Conservation (phyloP, 495 filamentous ascomycete genomes). For the Penicillium odoratum region DNA sequence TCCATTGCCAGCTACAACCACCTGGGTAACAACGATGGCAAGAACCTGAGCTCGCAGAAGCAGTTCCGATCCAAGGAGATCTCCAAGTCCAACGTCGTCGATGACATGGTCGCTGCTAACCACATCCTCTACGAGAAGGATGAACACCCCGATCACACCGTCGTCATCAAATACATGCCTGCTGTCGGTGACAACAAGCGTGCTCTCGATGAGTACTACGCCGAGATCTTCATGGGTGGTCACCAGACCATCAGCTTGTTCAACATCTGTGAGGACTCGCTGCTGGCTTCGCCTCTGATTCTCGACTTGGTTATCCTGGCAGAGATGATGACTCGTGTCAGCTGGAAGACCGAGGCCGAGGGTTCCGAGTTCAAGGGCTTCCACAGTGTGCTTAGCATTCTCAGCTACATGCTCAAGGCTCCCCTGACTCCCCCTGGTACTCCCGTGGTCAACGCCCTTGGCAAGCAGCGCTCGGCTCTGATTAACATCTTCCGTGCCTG, state of each 20-base stretch:
- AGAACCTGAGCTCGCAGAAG: slow-evolving; percentile 94
- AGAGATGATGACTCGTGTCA: slow-evolving; percentile 98
- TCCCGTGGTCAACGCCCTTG: slow-evolving; percentile 92
- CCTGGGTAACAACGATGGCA: slow-evolving; percentile 98
- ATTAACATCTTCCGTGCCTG: slow-evolving; percentile 99
- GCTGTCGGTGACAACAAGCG: slow-evolving; percentile 99
- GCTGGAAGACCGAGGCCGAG: slow-evolving; percentile 70
- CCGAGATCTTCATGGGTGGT: slow-evolving; percentile 98
- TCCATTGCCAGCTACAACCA: slow-evolving; percentile 99
- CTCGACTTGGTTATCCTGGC: slow-evolving; percentile 90
- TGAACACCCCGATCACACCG: slow-evolving; percentile 86
- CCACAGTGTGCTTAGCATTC: slow-evolving; percentile 95
- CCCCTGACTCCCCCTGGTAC: slow-evolving; percentile 94
- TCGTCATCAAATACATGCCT: slow-evolving; percentile 99
- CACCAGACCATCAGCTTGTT: slow-evolving; percentile 98
- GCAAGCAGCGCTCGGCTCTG: slow-evolving; percentile 92
- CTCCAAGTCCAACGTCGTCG: slow-evolving; percentile 96
- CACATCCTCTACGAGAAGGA: slow-evolving; percentile 81
- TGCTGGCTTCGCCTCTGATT: slow-evolving; percentile 95
- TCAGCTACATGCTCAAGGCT: slow-evolving; percentile 99
- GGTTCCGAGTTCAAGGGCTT: slow-evolving; percentile 82
- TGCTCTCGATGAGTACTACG: slow-evolving; percentile 97
- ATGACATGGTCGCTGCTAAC: slow-evolving; percentile 99
- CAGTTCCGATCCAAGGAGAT: slow-evolving; percentile 99
- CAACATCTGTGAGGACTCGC: slow-evolving; percentile 98